phyloP scores from a whole-genome alignment of 352 stramenopile genomes.

The Phytophthora quininea region DNA sequence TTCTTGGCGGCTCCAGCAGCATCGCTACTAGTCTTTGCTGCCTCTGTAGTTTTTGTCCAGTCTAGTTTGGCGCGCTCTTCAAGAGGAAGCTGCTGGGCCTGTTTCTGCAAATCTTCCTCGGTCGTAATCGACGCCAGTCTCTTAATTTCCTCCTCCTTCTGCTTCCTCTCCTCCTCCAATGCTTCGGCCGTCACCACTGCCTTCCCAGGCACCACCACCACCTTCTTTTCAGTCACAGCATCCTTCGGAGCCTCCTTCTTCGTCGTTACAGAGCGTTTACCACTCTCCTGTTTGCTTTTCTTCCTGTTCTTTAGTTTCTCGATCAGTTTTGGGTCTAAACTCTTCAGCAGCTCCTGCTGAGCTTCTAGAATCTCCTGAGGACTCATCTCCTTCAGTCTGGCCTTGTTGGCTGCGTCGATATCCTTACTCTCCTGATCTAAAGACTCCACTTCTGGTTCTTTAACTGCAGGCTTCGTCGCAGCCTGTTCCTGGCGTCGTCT shows the following conservation, averaged over 20 bases:
- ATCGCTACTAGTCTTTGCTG: constrained; percentile 17
- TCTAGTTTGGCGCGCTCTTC: constrained; percentile 82
- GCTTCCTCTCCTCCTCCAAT: constrained; percentile 6
- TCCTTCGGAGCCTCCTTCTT: constrained; percentile 12
- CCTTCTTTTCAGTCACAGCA: constrained; percentile 17
- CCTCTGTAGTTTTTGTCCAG: constrained; percentile 58
- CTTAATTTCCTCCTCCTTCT: constrained; percentile 39
- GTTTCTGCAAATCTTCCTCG: constrained; percentile 63
- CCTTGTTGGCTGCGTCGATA: constrained; percentile 68
- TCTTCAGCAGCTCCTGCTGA: constrained; percentile 65
- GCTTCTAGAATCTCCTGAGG: constrained; percentile 69
- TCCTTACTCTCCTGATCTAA: constrained; percentile 46
- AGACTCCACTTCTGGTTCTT: constrained; percentile 11
- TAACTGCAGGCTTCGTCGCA: neutral
- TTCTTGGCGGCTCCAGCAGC: constrained; percentile 1
- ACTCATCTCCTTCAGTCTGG: constrained; percentile 67
- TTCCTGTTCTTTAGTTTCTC: constrained; percentile 64
- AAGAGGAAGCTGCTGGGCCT: constrained; percentile 47
- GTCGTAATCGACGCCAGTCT: constrained; percentile 60
- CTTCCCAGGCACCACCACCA: constrained; percentile 16
- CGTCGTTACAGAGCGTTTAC: neutral
- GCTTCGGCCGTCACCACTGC: constrained; percentile 20
- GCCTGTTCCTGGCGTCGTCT: constrained; percentile 35
- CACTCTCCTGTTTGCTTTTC: neutral
- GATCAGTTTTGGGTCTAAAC: constrained; percentile 68